A percentile compares a stretch with the other conserved stretches of the same genome.
Conservation (phyloP, 139 green algal species). For the Chlamydomonas sp. region DNA sequence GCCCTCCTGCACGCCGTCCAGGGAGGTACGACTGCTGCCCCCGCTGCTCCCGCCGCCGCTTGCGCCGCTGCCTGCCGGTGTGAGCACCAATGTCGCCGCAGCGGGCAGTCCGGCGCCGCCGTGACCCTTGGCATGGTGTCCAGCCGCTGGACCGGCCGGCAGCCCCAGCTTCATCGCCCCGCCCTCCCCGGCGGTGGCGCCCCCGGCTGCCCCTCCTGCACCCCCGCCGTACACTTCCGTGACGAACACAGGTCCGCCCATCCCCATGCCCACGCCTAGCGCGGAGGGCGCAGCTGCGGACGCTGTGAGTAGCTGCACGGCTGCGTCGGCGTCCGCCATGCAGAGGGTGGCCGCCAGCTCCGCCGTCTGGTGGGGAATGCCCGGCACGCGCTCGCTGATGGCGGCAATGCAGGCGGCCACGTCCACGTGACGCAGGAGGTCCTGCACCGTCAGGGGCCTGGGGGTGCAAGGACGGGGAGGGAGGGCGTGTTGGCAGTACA, state of each 20-base stretch:
- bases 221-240: not conserved
- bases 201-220: not conserved
- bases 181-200: not conserved
- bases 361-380: slow-evolving; percentile 26
- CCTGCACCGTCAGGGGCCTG: slow-evolving; percentile 37
- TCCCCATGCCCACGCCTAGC: not conserved
- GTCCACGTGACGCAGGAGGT: slow-evolving; percentile 37
- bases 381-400: slow-evolving; percentile 25
- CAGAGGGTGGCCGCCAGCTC: slow-evolving; percentile 41
- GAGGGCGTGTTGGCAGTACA: not conserved
- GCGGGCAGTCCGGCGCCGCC: not conserved
- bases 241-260: slow-evolving; percentile 21
- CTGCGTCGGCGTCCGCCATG: slow-evolving; percentile 34
- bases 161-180: not conserved
- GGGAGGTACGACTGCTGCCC: not conserved
- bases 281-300: slow-evolving; percentile 8
- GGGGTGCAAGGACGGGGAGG: not conserved
- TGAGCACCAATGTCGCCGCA: slow-evolving; percentile 15
- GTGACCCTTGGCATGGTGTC: not conserved
- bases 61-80: not conserved
- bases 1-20: not conserved
- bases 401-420: slow-evolving; percentile 25
- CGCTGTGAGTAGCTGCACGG: slow-evolving; percentile 33
- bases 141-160: no score
- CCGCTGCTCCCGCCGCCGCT: not conserved